These are phyloP conservation scores for Phytophthora nicotianae DNA, from an alignment of 352 stramenopile genomes.

Conservation along the genomic window DNA sequence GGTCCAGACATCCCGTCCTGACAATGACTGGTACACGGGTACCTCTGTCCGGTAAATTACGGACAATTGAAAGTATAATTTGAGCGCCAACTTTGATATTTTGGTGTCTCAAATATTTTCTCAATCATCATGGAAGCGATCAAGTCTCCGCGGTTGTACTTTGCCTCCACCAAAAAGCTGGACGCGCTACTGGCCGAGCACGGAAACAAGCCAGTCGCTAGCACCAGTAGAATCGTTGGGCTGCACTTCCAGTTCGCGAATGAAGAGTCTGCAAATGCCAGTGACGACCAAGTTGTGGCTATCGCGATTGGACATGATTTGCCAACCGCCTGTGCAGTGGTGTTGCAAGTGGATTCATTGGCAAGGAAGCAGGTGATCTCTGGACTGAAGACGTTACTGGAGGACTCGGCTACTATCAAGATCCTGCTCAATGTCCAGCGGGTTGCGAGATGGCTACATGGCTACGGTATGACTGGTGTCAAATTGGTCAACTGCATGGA, in stretches of 20 bases:
- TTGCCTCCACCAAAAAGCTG: not conserved
- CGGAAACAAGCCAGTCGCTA: not conserved
- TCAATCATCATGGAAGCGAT: no score
- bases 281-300: not conserved
- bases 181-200: not conserved
- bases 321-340: not conserved
- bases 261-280: not conserved
- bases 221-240: not conserved
- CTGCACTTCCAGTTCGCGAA: not conserved
- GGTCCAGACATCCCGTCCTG: no score
- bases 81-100: no score
- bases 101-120: no score
- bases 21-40: no score
- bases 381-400: slow-evolving; percentile 5
- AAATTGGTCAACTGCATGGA: not conserved
- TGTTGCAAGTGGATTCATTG: slow-evolving; percentile 3
- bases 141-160: not conserved
- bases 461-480: not conserved
- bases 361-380: not conserved
- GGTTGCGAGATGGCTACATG: slow-evolving; percentile 8
- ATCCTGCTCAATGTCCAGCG: slow-evolving; percentile 1
- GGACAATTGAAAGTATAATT: no score
- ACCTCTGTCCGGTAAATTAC: no score
- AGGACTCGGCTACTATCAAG: slow-evolving; percentile 1
- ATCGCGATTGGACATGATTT: not conserved